Conservation (phyloP, 176 grass and related monocot genomes). For the Rhynchospora pubera region DNA sequence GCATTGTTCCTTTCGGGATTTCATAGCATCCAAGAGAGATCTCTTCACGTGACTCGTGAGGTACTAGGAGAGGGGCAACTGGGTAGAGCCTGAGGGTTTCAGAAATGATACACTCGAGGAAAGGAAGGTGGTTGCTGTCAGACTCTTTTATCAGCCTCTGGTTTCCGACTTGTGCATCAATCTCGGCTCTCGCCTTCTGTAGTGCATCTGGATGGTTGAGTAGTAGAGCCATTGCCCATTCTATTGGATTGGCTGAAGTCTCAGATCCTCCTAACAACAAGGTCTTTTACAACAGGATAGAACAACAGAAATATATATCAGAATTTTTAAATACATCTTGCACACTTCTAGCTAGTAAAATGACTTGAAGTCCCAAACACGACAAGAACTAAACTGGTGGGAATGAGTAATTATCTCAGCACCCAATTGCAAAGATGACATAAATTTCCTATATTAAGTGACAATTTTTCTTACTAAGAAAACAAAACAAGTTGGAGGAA, state of each 20-base stretch:
- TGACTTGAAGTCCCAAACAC: too few species aligned
- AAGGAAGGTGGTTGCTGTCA: constrained; percentile 3
- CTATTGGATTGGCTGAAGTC: not conserved
- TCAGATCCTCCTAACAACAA: constrained; percentile 19
- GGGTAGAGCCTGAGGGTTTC: not conserved
- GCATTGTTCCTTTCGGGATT: constrained; percentile 2
- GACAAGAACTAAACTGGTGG: too few species aligned
- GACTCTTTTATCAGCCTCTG: constrained; percentile 19
- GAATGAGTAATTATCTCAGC: too few species aligned
- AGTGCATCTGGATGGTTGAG: constrained; percentile 4
- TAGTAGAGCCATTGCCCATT: constrained; percentile 13
- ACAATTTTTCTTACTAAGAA: too few species aligned
- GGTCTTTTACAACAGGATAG: not conserved
- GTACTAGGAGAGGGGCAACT: not conserved
- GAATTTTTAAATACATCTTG: too few species aligned
- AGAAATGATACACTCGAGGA: not conserved
- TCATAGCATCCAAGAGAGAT: not conserved
- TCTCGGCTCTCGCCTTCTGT: not conserved
- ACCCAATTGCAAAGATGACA: too few species aligned
- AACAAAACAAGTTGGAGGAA: too few species aligned
- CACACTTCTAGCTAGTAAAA: too few species aligned
- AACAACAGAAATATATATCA: too few species aligned
- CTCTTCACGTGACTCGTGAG: constrained; percentile 13
- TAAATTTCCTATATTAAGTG: too few species aligned
- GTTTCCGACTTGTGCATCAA: constrained; percentile 6